These are phyloP conservation scores for Didymella exigua DNA, from an alignment of 2,329 filamentous ascomycete genomes.

Conservation along the genomic window DNA sequence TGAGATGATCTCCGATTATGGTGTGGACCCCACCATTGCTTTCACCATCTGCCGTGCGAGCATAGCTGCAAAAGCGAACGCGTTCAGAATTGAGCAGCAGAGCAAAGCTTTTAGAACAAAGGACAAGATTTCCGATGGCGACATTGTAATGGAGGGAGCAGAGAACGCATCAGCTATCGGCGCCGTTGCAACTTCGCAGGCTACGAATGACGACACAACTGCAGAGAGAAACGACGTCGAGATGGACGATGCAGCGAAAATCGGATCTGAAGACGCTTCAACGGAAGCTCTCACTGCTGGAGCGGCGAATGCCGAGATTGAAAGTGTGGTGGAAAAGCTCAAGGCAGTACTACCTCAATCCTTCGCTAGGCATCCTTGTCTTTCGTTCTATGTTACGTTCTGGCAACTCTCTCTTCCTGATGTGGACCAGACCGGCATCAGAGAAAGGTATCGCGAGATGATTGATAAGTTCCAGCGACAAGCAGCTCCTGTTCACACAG, in stretches of 20 bases:
- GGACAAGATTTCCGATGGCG: conserved; percentile 53
- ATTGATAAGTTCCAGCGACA: conserved; percentile 54
- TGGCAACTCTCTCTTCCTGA: conserved; percentile 90
- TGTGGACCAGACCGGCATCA: conserved; percentile 63
- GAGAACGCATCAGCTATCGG: conserved; percentile 22
- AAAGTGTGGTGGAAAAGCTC: conserved; percentile 74
- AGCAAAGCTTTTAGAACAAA: conserved; percentile 21
- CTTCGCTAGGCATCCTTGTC: conserved; percentile 72
- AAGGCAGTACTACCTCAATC: conserved; percentile 65
- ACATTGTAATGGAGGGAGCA: conserved; percentile 49
- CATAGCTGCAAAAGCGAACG: conserved; percentile 58
- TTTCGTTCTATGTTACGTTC: conserved; percentile 86
- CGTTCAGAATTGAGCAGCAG: conserved; percentile 42
- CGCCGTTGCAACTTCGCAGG: background rate
- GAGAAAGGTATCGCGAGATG: conserved; percentile 78
- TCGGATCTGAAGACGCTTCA: background rate
- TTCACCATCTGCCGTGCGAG: conserved; percentile 82
- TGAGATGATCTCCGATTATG: conserved; percentile 76
- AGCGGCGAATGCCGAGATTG: conserved; percentile 67
- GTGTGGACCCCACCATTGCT: conserved; percentile 78
- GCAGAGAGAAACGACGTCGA: conserved; percentile 42
- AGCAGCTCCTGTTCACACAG: conserved; percentile 58
- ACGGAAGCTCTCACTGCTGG: background rate
- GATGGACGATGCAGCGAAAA: conserved; percentile 47
- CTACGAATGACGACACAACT: background rate